phyloP scores from a whole-genome alignment of 257 asterid species.

The Oldenlandia corymbosa region DNA sequence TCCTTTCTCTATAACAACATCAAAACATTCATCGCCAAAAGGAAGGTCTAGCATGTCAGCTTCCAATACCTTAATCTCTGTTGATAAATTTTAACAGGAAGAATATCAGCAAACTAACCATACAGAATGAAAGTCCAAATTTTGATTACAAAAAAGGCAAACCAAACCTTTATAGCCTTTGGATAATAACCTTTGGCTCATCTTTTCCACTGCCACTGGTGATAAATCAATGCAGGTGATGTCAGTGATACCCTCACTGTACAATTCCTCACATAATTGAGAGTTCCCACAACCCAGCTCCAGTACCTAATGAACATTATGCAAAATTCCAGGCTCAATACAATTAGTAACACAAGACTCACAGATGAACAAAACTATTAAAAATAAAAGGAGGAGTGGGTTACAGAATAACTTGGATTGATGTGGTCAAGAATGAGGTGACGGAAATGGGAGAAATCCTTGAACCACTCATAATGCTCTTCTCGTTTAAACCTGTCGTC shows the following conservation, averaged over 20 bases:
- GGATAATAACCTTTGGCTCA: slow-evolving; percentile 60
- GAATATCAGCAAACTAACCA: not conserved
- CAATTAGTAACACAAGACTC: not conserved
- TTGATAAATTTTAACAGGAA: slow-evolving; percentile 9
- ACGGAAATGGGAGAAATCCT: slow-evolving; percentile 77
- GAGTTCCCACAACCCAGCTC: slow-evolving; percentile 98
- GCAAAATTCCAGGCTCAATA: not conserved
- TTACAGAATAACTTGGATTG: slow-evolving; percentile 58
- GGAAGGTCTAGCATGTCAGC: slow-evolving; percentile 98
- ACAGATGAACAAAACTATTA: not conserved
- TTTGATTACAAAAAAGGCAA: not conserved
- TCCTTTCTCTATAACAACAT: slow-evolving; percentile 95
- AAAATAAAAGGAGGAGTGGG: not conserved
- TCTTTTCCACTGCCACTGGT: slow-evolving; percentile 77
- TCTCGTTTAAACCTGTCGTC: slow-evolving; percentile 75
- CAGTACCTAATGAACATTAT: slow-evolving; percentile 46
- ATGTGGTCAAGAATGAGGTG: slow-evolving; percentile 62
- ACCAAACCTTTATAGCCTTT: slow-evolving; percentile 66
- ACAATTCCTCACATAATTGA: slow-evolving; percentile 72
- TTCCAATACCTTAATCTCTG: slow-evolving; percentile 81
- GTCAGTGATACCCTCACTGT: slow-evolving; percentile 68
- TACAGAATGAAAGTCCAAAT: not conserved
- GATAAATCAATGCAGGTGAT: slow-evolving; percentile 93
- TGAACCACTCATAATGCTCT: slow-evolving; percentile 97
- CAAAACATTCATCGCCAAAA: slow-evolving; percentile 69